Base-by-base conservation (phyloP, 148 eudicot genomes). In the Nyssa sinensis region DNA sequence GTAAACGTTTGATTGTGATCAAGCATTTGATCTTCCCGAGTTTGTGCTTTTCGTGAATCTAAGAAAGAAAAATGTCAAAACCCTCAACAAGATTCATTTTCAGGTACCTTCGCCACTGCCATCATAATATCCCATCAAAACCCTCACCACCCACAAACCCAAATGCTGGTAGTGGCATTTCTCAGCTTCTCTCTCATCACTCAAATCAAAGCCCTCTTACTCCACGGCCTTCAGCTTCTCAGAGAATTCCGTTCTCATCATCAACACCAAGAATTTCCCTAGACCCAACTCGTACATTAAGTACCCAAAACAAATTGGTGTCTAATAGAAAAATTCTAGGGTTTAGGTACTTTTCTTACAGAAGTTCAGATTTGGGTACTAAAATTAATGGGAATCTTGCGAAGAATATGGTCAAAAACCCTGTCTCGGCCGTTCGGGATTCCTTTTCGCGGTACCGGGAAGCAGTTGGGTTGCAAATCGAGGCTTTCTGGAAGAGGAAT, bases 401-500 rank as follows among this genome's bases (percentile, higher is more conserved):
- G 47, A 86, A 85, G 73, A 86, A 87, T 58, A 77, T 82, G 79
- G 83, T 83, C 58, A 82, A 89, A 32, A 86, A 86, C 67, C 96
- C 97, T 10, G 78, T 76, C 6, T 68, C 71, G 33, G 84, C 82
- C 34, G 80, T 85, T 16, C 63, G 64, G 61, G 76, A 80, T 44
- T 65, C 79, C 23, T 62, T 91, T 68, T 86, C 82, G 31, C 77
- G 93, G 84, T 95, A 89, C 68, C 83, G 77, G 84, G 86, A 78
- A 60, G 99, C 91, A 3, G 81, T 86, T 35, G 88, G 86, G 61
- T 70, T 95, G 85, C 99, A 95, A 72, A 82, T 93, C 33, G 99
- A 95, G 77, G 97, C 97, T 29, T 92, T 92, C 74, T 91, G 93
- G 97, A 92, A 84, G 87, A 84, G 97, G 81, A 95, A 95, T 82